Conservation (phyloP, 2,329 filamentous ascomycete species). For the Westerdykella aurantiaca region DNA sequence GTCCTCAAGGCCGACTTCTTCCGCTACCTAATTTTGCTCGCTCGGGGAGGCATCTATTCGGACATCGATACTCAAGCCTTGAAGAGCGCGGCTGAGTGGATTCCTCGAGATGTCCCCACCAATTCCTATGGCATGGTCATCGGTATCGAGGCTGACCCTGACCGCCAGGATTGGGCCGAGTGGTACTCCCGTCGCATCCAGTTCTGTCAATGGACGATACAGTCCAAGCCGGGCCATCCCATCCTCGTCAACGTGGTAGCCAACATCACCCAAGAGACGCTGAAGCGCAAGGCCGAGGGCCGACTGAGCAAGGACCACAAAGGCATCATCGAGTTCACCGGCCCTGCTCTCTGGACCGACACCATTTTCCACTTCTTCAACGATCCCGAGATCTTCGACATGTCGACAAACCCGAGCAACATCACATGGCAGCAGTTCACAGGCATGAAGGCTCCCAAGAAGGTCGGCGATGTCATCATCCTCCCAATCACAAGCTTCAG, state of each 20-base stretch:
- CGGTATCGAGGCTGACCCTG: slow-evolving; percentile 93
- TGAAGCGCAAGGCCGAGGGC: slow-evolving; percentile 65
- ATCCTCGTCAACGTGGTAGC: slow-evolving; percentile 82
- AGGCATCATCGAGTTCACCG: slow-evolving; percentile 87
- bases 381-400: slow-evolving; percentile 80
- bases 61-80: slow-evolving; percentile 84
- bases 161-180: slow-evolving; percentile 83
- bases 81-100: slow-evolving; percentile 78
- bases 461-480: slow-evolving; percentile 88
- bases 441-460: slow-evolving; percentile 73
- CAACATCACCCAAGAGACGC: slow-evolving; percentile 75
- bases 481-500: slow-evolving; percentile 97
- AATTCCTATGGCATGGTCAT: slow-evolving; percentile 78
- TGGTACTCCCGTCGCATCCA: slow-evolving; percentile 97
- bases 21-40: slow-evolving; percentile 65
- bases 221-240: slow-evolving; percentile 89
- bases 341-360: slow-evolving; percentile 93
- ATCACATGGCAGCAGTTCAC: slow-evolving; percentile 89
- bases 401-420: slow-evolving; percentile 61
- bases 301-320: slow-evolving; percentile 61
- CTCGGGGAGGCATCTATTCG: slow-evolving; percentile 71
- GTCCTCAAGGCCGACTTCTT: slow-evolving; percentile 62
- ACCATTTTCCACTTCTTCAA: slow-evolving; percentile 90
- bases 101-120: slow-evolving; percentile 70
- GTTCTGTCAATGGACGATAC: slow-evolving; percentile 99